Percentiles rank a stretch among this genome's conserved stretches.
Evolutionary conservation across 2,329 filamentous ascomycete species (phyloP).

Genomic region (Fusarium decemcellulare): DNA sequence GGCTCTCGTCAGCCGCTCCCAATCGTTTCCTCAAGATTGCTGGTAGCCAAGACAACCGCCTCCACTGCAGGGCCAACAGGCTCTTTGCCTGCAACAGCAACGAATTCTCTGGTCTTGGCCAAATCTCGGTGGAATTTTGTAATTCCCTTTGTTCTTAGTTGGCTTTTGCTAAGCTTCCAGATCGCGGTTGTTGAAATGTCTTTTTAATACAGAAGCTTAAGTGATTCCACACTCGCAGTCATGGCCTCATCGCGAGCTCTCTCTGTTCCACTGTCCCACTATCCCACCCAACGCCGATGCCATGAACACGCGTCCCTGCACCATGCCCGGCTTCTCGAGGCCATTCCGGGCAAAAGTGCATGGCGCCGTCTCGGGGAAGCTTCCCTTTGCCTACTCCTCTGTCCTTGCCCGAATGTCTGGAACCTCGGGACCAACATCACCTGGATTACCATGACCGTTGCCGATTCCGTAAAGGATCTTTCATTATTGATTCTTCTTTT

Average conservation of each 20-base stretch:
- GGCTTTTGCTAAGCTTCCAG: neutral
- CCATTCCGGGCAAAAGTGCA: neutral
- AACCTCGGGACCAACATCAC: neutral
- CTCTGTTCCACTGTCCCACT: constrained; percentile 22
- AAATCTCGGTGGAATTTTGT: neutral
- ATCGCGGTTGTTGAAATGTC: neutral
- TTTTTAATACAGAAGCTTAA: neutral
- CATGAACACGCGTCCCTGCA: constrained; percentile 18
- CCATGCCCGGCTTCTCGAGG: neutral
- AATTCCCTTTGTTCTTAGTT: neutral
- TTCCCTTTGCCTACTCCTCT: neutral
- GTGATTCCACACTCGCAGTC: neutral
- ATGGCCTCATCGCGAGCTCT: neutral
- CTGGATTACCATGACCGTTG: neutral
- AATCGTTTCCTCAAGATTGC: neutral
- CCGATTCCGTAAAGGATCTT: neutral
- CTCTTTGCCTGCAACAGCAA: constrained; percentile 6
- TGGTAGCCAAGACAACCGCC: neutral
- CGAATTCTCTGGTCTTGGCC: neutral
- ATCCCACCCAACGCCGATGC: constrained; percentile 24
- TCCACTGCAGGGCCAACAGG: neutral
- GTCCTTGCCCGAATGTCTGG: neutral
- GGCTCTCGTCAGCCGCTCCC: neutral
- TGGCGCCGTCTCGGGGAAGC: neutral
- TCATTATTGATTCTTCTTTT: constrained; percentile 32